phyloP scores from a whole-genome alignment of 75 land plant genomes.

The Chamaecyparis obtusa region DNA sequence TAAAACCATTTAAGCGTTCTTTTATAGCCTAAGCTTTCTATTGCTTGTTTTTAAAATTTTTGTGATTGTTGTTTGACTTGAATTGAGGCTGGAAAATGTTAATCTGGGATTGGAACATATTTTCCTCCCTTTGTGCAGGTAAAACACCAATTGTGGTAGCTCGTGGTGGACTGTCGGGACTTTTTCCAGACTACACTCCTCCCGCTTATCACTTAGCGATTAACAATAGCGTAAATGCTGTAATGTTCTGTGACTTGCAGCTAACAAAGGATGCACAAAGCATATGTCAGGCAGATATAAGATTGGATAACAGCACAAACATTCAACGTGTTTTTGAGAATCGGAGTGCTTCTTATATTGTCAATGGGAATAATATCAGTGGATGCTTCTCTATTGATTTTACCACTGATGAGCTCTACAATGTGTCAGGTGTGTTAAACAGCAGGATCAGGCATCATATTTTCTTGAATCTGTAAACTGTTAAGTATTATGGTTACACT shows the following conservation, averaged over 20 bases:
- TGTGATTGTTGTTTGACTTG: too few species aligned
- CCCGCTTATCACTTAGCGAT: slow-evolving; percentile 39
- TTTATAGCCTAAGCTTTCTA: too few species aligned
- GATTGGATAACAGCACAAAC: slow-evolving; percentile 42
- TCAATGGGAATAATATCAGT: slow-evolving; percentile 49
- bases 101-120: too few species aligned
- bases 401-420: slow-evolving; percentile 25
- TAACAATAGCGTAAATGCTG: slow-evolving; percentile 23
- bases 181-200: slow-evolving; percentile 75
- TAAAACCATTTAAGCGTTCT: too few species aligned
- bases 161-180: slow-evolving; percentile 76
- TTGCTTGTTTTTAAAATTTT: too few species aligned
- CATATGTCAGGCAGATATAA: slow-evolving; percentile 62
- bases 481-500: neutral
- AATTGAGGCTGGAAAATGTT: too few species aligned
- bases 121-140: too few species aligned
- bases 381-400: slow-evolving; percentile 81
- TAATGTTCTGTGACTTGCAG: slow-evolving; percentile 77
- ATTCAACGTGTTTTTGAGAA: slow-evolving; percentile 23
- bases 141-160: slow-evolving; percentile 62
- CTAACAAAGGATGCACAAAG: slow-evolving; percentile 52
- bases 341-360: slow-evolving; percentile 29
- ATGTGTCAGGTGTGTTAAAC: slow-evolving; percentile 26
- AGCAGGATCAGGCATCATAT: neutral
- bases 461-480: neutral